phyloP scores from a whole-genome alignment of 2,329 filamentous ascomycete genomes.

The Venturia pyrina region DNA sequence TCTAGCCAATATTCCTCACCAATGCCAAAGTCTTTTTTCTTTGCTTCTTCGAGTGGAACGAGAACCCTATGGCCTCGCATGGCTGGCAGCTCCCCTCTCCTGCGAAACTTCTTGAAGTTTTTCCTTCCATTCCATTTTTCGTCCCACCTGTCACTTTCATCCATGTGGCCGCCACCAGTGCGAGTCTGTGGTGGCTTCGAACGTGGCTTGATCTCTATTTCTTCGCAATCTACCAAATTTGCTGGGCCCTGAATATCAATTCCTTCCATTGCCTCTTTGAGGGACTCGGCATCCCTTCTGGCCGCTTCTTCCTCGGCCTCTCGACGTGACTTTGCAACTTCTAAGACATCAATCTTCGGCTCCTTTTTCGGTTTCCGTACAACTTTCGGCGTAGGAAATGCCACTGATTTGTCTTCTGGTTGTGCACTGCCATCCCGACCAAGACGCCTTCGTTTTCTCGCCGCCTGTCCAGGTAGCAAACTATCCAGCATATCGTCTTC shows the following conservation, averaged over 20 bases:
- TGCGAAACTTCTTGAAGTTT: conserved; percentile 87
- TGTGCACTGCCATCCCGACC: conserved; percentile 20
- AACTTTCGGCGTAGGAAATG: conserved; percentile 14
- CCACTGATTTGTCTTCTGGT: conserved; percentile 17
- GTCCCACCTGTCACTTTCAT: conserved; percentile 62
- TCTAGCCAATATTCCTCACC: conserved; percentile 70
- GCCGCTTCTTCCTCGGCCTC: conserved; percentile 43
- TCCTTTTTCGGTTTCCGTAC: conserved; percentile 41
- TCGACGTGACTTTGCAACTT: conserved; percentile 46
- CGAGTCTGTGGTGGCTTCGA: conserved; percentile 14
- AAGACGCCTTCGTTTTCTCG: conserved; percentile 67
- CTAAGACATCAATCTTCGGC: conserved; percentile 58
- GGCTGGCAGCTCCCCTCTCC: conserved; percentile 34
- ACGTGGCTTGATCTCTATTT: conserved; percentile 51
- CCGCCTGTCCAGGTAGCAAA: conserved; percentile 66
- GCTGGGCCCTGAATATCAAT: conserved; percentile 65
- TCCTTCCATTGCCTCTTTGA: conserved; percentile 47
- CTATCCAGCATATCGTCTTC: conserved; percentile 55
- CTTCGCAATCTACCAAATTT: conserved; percentile 65
- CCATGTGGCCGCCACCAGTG: conserved; percentile 21
- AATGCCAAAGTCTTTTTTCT: conserved; percentile 60
- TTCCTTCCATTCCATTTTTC: conserved; percentile 85
- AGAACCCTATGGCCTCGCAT: conserved; percentile 47
- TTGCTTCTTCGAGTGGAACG: conserved; percentile 61
- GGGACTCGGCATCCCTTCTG: conserved; percentile 55